Evolutionary conservation across 495 filamentous ascomycete genomes (phyloP).

Genomic region (Tuber aestivum): DNA sequence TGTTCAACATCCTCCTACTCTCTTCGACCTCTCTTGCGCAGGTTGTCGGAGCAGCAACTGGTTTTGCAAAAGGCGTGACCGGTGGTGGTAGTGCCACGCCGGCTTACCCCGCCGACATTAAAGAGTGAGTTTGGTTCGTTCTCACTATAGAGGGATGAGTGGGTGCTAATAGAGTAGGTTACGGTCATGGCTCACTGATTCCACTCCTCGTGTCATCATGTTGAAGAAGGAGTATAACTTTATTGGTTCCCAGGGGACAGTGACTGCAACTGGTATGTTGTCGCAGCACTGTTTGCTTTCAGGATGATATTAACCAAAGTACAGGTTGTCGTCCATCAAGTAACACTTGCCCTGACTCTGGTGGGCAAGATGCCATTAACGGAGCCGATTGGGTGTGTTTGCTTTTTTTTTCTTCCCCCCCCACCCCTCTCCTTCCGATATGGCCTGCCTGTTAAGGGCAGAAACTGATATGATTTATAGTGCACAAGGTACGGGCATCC

Average conservation of each 20-base stretch:
- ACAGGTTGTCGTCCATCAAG: conserved; percentile 45
- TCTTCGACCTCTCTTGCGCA: conserved; percentile 15
- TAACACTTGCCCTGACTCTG: conserved; percentile 38
- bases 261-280: conserved; percentile 41
- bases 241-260: conserved; percentile 46
- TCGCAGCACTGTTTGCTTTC: not conserved
- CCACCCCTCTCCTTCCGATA: not conserved
- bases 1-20: not conserved
- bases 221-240: conserved; percentile 50
- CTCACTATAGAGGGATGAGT: not conserved
- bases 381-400: conserved; percentile 25
- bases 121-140: conserved; percentile 30
- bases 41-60: conserved; percentile 46
- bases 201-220: conserved; percentile 49
- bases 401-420: not conserved
- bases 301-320: not conserved
- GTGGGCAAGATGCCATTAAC: conserved; percentile 50
- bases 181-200: conserved; percentile 44
- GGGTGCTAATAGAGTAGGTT: conserved; percentile 22
- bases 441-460: not conserved
- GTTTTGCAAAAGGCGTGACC: conserved; percentile 50
- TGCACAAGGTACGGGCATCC: conserved; percentile 37
- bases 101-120: conserved; percentile 46
- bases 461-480: not conserved
- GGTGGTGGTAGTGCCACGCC: conserved; percentile 50